Conservation (phyloP, 2,329 filamentous ascomycete species). For the Cephalotrichum gorgonifer region DNA sequence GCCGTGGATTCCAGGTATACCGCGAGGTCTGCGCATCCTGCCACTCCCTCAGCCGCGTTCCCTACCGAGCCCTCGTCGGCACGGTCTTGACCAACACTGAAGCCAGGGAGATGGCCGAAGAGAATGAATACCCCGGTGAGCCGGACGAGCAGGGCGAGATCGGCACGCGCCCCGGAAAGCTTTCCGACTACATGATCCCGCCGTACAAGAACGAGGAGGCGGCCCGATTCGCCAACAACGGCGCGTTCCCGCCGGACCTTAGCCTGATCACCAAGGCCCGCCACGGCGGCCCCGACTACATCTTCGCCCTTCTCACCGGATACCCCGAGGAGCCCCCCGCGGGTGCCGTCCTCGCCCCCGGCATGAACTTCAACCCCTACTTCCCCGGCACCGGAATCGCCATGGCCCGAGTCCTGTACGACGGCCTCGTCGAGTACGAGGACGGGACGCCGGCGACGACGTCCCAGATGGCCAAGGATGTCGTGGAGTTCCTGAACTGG, state of each 20-base stretch:
- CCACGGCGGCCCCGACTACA: constrained; percentile 97
- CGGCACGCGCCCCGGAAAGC: constrained; percentile 96
- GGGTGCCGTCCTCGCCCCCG: constrained; percentile 72
- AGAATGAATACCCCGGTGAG: constrained; percentile 97
- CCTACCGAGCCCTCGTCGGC: constrained; percentile 87
- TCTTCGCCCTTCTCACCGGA: constrained; percentile 92
- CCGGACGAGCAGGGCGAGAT: constrained; percentile 97
- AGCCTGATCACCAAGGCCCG: constrained; percentile 95
- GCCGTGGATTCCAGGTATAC: constrained; percentile 99
- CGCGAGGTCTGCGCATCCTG: constrained; percentile 95
- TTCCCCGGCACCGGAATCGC: constrained; percentile 98
- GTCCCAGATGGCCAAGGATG: constrained; percentile 99
- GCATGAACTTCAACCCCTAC: constrained; percentile 99
- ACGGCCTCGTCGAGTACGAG: constrained; percentile 96
- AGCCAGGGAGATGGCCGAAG: constrained; percentile 93
- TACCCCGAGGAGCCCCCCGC: constrained; percentile 95
- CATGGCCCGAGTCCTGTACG: constrained; percentile 97
- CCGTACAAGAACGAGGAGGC: constrained; percentile 99
- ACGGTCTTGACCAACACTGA: constrained; percentile 91
- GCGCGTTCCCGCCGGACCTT: constrained; percentile 94
- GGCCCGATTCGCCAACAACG: constrained; percentile 94
- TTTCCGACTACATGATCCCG: constrained; percentile 88
- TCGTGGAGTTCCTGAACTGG: constrained; percentile 99
- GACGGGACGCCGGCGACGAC: constrained; percentile 88
- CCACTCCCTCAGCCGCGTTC: constrained; percentile 91